Conservation (phyloP, 169 alveolate species). For the Amoebophrya sp. region DNA sequence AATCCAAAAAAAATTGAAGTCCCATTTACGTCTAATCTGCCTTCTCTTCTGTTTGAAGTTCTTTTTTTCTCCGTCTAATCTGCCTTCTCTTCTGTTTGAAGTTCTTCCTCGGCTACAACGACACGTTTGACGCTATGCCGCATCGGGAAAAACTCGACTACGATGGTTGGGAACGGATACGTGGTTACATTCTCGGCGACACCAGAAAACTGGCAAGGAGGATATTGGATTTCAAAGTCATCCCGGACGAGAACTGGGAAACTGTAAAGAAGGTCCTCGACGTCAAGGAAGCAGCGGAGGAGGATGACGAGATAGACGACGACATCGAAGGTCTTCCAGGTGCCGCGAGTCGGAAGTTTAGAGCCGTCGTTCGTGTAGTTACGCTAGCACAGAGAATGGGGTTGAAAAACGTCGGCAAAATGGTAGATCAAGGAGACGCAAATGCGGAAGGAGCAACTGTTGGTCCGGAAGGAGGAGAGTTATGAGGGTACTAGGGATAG, state of each 20-base stretch:
- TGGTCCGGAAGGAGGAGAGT: background rate
- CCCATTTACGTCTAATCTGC: no score
- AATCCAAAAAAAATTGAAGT: no score
- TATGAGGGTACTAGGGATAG: background rate
- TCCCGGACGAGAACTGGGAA: background rate
- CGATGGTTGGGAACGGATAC: background rate
- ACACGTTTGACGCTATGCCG: background rate
- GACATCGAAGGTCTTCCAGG: no score
- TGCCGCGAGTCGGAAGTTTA: background rate
- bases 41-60: no score
- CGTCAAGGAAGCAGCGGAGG: background rate
- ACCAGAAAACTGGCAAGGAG: background rate
- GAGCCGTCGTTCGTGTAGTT: background rate
- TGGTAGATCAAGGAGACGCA: background rate
- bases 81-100: no score
- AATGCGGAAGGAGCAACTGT: background rate
- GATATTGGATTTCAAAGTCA: background rate
- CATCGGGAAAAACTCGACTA: background rate
- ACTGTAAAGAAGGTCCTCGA: background rate
- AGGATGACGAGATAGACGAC: background rate
- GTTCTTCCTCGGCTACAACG: background rate
- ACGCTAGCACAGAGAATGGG: background rate
- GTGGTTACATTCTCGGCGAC: background rate
- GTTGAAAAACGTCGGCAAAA: background rate
- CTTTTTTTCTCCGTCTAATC: no score